A percentile compares a stretch with the other conserved stretches of the same genome.
Evolutionary conservation across 352 stramenopile genomes (phyloP).

Genomic region (Detonula confervacea): DNA sequence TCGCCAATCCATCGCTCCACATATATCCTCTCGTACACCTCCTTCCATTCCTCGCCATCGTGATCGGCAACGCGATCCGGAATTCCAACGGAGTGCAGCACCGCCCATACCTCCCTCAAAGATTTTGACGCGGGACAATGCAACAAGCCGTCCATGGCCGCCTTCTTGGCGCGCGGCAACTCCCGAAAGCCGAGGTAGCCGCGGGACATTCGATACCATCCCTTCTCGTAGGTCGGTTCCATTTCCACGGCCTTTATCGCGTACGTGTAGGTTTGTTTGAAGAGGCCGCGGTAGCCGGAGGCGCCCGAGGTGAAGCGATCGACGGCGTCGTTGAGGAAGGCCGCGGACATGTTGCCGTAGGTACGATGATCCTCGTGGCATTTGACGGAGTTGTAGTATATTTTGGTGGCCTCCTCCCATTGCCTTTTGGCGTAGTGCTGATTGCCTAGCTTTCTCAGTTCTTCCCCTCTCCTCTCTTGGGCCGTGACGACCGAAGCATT

Average conservation of each 20-base stretch:
- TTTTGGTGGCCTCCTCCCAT: background rate
- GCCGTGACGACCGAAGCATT: no score
- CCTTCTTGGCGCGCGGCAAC: no score
- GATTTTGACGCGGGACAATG: background rate
- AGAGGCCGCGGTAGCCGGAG: background rate
- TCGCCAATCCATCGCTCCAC: background rate
- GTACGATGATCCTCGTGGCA: background rate
- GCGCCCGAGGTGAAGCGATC: background rate
- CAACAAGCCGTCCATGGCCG: background rate
- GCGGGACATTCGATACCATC: background rate
- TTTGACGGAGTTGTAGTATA: background rate
- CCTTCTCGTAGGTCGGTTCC: background rate
- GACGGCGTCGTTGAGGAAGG: background rate
- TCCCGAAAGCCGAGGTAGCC: conserved; percentile 11
- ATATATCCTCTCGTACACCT: no score
- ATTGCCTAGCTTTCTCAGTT: no score
- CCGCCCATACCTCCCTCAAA: background rate
- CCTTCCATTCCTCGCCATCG: no score
- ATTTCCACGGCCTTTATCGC: conserved; percentile 1
- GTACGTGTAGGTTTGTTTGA: background rate
- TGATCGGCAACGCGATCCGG: conserved; percentile 25
- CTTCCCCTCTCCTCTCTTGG: no score
- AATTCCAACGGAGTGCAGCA: conserved; percentile 12
- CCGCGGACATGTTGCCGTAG: background rate
- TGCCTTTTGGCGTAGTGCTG: no score